Evolutionary conservation across 2,329 filamentous ascomycete genomes (phyloP).

Genomic region (Pyrenochaeta sp.): DNA sequence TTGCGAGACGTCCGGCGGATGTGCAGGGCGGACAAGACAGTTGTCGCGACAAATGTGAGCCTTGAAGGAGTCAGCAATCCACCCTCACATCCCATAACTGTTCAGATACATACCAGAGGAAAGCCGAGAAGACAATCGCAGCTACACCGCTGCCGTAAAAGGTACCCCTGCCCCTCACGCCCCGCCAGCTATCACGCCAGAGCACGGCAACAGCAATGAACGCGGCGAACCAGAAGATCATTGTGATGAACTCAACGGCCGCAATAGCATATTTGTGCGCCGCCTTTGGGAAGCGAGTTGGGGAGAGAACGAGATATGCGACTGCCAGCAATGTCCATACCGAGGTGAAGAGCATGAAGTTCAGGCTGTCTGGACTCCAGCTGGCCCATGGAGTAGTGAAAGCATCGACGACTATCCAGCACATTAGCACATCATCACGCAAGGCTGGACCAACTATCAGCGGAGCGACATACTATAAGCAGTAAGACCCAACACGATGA

Average conservation of each 20-base stretch:
- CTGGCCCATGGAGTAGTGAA: slow-evolving; percentile 58
- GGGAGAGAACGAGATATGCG: slow-evolving; percentile 74
- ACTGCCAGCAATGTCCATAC: slow-evolving; percentile 77
- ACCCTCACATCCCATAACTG: not conserved
- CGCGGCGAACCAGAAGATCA: slow-evolving; percentile 91
- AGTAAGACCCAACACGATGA: slow-evolving; percentile 80
- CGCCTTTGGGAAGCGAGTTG: slow-evolving; percentile 64
- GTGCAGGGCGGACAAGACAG: slow-evolving; percentile 57
- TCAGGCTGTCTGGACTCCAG: slow-evolving; percentile 64
- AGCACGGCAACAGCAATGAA: slow-evolving; percentile 77
- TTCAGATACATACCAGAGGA: slow-evolving; percentile 62
- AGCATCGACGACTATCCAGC: slow-evolving; percentile 55
- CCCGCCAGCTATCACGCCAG: slow-evolving; percentile 63
- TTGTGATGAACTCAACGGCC: slow-evolving; percentile 74
- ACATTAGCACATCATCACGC: slow-evolving; percentile 8
- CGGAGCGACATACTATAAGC: slow-evolving; percentile 69
- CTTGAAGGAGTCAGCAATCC: slow-evolving; percentile 37
- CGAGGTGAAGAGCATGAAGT: slow-evolving; percentile 81
- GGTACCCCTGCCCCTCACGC: slow-evolving; percentile 53
- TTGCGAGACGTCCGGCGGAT: slow-evolving; percentile 51
- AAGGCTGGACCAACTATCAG: not conserved
- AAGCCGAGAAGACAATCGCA: slow-evolving; percentile 71
- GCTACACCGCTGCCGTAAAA: slow-evolving; percentile 68
- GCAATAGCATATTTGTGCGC: slow-evolving; percentile 74
- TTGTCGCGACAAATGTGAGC: slow-evolving; percentile 61